Percentiles rank a stretch among this genome's conserved stretches.
Evolutionary conservation across 2,329 filamentous ascomycete genomes (phyloP).

Genomic region (Achaetomium macrosporum): DNA sequence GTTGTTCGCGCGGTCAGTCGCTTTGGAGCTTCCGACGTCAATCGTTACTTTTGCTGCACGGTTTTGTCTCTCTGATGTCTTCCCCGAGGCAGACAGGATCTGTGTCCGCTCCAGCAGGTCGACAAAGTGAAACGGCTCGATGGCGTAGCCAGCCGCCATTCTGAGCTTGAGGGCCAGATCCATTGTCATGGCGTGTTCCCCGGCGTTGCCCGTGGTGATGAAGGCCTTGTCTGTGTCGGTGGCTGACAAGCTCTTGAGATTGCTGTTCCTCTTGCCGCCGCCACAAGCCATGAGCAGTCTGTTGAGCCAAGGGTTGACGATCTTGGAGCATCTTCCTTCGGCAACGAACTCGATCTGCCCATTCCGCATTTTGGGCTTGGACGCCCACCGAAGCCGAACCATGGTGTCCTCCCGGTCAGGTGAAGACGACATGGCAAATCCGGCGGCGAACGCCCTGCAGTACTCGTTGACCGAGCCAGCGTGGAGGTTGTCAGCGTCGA

Average conservation of each 20-base stretch:
- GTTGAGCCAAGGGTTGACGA: conserved; percentile 31
- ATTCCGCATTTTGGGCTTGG: conserved; percentile 29
- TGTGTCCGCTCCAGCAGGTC: conserved; percentile 24
- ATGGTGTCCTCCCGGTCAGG: conserved; percentile 23
- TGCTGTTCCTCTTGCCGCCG: background rate
- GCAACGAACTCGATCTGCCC: conserved; percentile 24
- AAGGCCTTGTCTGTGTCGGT: conserved; percentile 6
- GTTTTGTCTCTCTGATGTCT: background rate
- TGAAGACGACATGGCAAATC: conserved; percentile 24
- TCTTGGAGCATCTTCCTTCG: conserved; percentile 28
- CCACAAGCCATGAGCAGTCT: conserved; percentile 16
- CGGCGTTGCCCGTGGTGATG: conserved; percentile 31
- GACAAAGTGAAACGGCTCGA: conserved; percentile 32
- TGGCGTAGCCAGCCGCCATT: conserved; percentile 30
- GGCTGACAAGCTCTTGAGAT: background rate
- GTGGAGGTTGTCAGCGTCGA: conserved; percentile 32
- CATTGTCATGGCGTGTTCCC: conserved; percentile 33
- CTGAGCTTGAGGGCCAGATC: conserved; percentile 31
- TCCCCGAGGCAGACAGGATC: background rate
- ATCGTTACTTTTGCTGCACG: background rate
- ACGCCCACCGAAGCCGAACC: conserved; percentile 31
- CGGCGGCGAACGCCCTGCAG: conserved; percentile 30
- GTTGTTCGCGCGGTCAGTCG: background rate
- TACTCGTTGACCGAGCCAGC: conserved; percentile 30
- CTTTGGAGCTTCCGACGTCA: background rate